phyloP scores from a whole-genome alignment of 495 filamentous ascomycete genomes.

The Wilcoxina mikolae region DNA sequence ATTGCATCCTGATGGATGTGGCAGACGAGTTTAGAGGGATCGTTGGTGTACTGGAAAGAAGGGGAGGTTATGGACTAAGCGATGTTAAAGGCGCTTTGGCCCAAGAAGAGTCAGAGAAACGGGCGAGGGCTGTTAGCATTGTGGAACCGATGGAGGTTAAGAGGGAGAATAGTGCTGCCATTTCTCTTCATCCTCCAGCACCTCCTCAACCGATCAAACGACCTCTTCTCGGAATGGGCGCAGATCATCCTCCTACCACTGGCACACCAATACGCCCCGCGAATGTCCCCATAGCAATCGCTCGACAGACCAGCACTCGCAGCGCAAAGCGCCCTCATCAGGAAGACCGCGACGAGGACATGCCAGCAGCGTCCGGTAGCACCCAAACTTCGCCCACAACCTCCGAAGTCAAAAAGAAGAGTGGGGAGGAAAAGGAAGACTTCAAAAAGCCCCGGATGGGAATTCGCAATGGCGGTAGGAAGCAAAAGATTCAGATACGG shows the following conservation, averaged over 20 bases:
- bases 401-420: not conserved
- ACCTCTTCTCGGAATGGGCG: not conserved
- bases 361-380: not conserved
- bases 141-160: not conserved
- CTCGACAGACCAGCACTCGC: not conserved
- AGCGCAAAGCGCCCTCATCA: conserved; percentile 3
- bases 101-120: not conserved
- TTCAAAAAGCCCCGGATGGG: conserved; percentile 1
- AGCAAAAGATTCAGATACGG: conserved; percentile 4
- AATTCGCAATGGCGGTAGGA: not conserved
- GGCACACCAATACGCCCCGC: not conserved
- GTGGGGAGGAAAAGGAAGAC: not conserved
- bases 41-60: not conserved
- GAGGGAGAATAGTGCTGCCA: not conserved
- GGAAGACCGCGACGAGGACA: not conserved
- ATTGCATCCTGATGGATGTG: conserved; percentile 7
- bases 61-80: not conserved
- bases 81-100: not conserved
- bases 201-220: not conserved
- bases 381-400: not conserved
- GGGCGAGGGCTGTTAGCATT: not conserved
- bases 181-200: not conserved
- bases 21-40: not conserved
- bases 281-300: not conserved
- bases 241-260: not conserved